Conservation (phyloP, 139 green algal species). For the Choricystis sp. region DNA sequence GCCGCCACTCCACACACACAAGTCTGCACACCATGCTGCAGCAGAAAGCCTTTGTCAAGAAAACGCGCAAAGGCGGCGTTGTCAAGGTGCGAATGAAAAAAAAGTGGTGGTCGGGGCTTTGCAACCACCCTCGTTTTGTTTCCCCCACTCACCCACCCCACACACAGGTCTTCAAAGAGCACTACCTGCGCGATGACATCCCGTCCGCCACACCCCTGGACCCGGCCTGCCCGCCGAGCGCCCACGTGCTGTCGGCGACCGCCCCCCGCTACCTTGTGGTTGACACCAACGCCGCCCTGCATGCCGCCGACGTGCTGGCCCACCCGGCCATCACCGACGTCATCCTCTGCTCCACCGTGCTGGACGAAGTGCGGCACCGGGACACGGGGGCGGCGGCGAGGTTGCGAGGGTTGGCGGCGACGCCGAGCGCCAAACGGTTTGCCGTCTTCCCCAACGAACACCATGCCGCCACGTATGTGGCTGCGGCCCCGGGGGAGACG, state of each 20-base stretch:
- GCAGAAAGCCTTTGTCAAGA: conserved; percentile 68
- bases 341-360: conserved; percentile 52
- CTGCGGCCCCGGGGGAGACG: conserved; percentile 45
- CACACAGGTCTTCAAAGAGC: conserved; percentile 63
- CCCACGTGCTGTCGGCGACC: conserved; percentile 36
- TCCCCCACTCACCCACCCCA: background rate
- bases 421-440: conserved; percentile 53
- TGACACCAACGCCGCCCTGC: conserved; percentile 87
- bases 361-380: conserved; percentile 62
- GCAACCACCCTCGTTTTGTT: conserved; percentile 1
- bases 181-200: conserved; percentile 96
- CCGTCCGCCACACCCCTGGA: conserved; percentile 55
- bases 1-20: too few relatives aligned
- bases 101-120: background rate
- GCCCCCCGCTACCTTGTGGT: conserved; percentile 72
- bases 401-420: conserved; percentile 41
- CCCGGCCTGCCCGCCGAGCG: conserved; percentile 31
- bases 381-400: conserved; percentile 59
- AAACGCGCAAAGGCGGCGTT: conserved; percentile 64
- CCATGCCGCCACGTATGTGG: conserved; percentile 66
- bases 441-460: conserved; percentile 95
- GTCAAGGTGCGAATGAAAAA: conserved; percentile 40
- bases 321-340: conserved; percentile 71
- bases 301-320: conserved; percentile 86
- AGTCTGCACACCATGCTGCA: conserved; percentile 46